phyloP scores from a whole-genome alignment of 345 rosid species.

The Arabis alpina region DNA sequence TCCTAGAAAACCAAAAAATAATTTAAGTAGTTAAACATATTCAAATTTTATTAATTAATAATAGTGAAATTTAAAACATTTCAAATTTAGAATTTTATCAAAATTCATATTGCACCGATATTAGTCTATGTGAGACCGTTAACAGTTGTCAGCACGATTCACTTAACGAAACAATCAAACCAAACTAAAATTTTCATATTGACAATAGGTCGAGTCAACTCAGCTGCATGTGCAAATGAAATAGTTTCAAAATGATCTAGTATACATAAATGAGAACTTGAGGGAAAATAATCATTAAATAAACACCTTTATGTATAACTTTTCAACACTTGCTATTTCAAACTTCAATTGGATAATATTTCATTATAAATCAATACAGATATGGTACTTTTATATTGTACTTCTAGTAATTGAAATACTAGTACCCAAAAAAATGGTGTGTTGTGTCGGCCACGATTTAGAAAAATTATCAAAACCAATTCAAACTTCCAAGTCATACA shows the following conservation, averaged over 20 bases:
- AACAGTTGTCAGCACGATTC: background rate
- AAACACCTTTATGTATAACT: background rate
- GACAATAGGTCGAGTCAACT: conserved; percentile 21
- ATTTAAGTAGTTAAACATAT: no score
- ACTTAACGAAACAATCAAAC: conserved; percentile 23
- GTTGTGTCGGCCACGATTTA: conserved; percentile 1
- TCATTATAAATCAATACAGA: background rate
- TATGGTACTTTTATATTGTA: background rate
- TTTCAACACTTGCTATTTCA: conserved; percentile 7
- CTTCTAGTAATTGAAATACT: background rate
- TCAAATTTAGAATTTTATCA: no score
- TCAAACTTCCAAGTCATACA: conserved; percentile 9
- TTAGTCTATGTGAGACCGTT: no score
- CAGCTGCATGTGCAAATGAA: conserved; percentile 5
- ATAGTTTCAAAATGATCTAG: background rate
- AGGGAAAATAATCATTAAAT: background rate
- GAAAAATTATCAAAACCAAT: background rate
- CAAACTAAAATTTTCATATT: background rate
- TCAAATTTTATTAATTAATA: no score
- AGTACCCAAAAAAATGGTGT: background rate
- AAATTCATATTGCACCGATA: no score
- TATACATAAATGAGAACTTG: background rate
- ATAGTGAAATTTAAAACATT: no score
- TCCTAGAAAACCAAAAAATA: no score
- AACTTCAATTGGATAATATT: conserved; percentile 3